Evolutionary conservation across 2,329 filamentous ascomycete genomes (phyloP).

Genomic region (Arthrobotrys pseudoclavata): DNA sequence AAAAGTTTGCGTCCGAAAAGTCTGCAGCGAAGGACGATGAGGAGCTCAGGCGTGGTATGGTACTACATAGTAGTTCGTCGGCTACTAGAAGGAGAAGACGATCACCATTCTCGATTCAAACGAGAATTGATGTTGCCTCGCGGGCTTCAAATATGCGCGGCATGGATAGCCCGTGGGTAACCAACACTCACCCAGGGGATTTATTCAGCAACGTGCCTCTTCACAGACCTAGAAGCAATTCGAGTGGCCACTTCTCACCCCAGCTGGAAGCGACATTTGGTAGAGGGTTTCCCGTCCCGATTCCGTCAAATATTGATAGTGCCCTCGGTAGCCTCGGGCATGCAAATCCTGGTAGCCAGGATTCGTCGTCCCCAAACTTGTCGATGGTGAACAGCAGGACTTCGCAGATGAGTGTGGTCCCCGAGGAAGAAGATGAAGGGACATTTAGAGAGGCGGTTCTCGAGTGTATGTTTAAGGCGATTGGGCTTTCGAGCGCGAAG

Average conservation of each 20-base stretch:
- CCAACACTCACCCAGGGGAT: constrained; percentile 49
- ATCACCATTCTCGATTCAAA: constrained; percentile 76
- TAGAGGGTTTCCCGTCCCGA: constrained; percentile 21
- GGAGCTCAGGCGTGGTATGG: constrained; percentile 85
- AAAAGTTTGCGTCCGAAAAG: constrained; percentile 88
- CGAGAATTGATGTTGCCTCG: constrained; percentile 70
- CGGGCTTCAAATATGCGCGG: constrained; percentile 25
- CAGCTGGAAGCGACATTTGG: constrained; percentile 39
- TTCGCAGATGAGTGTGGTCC: constrained; percentile 43
- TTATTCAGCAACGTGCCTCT: constrained; percentile 56
- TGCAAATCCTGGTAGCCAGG: background rate
- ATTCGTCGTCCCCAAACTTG: constrained; percentile 23
- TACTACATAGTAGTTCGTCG: constrained; percentile 83
- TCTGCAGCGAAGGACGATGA: constrained; percentile 86
- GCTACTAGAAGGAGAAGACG: constrained; percentile 72
- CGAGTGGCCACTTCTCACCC: constrained; percentile 46
- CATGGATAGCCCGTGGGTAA: constrained; percentile 50
- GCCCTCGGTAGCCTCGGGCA: constrained; percentile 18
- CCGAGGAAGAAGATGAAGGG: constrained; percentile 78
- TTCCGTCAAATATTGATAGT: constrained; percentile 37
- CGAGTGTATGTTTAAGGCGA: constrained; percentile 94
- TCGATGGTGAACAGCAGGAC: constrained; percentile 49
- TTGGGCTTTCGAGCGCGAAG: constrained; percentile 79
- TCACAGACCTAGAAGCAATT: constrained; percentile 45
- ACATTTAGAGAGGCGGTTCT: constrained; percentile 90